A percentile compares a stretch with the other conserved stretches of the same genome.
phyloP scores from a whole-genome alignment of 2,329 filamentous ascomycete genomes.

The Aspergillus quadrilineatus region DNA sequence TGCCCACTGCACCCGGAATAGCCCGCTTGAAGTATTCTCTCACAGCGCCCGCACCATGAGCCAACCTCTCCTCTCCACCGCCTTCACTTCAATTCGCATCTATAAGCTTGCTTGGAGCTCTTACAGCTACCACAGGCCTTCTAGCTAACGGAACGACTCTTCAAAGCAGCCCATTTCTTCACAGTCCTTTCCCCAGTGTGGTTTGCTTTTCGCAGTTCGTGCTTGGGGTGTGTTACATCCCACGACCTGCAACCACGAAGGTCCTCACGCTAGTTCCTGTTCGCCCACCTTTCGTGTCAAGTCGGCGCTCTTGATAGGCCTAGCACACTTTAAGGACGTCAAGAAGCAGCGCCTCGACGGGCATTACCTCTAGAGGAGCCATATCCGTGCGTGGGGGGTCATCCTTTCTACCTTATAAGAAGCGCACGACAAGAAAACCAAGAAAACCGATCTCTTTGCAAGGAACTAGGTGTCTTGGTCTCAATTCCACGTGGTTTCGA shows the following conservation, averaged over 20 bases:
- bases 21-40: slow-evolving; percentile 5
- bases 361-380: slow-evolving; percentile 4
- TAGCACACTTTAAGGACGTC: slow-evolving; percentile 12
- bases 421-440: slow-evolving; percentile 16
- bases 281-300: slow-evolving; percentile 4
- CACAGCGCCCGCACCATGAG: slow-evolving; percentile 17
- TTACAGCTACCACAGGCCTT: not conserved
- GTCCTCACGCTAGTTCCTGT: slow-evolving; percentile 19
- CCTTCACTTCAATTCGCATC: not conserved
- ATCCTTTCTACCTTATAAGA: slow-evolving; percentile 15
- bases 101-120: slow-evolving; percentile 11
- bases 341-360: slow-evolving; percentile 17
- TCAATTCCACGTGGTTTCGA: slow-evolving; percentile 16
- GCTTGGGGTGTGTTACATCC: slow-evolving; percentile 3
- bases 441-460: slow-evolving; percentile 5
- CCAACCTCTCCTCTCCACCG: not conserved
- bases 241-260: slow-evolving; percentile 15
- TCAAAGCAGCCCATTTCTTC: not conserved
- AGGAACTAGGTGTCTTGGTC: slow-evolving; percentile 2
- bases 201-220: not conserved
- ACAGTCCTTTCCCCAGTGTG: not conserved
- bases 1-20: slow-evolving; percentile 17
- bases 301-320: slow-evolving; percentile 10
- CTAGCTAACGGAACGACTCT: slow-evolving; percentile 8
- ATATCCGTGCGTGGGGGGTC: slow-evolving; percentile 4